A percentile compares a stretch with the other conserved stretches of the same genome.
Evolutionary conservation across 495 filamentous ascomycete genomes (phyloP).

Genomic region (Neurospora sp.): DNA sequence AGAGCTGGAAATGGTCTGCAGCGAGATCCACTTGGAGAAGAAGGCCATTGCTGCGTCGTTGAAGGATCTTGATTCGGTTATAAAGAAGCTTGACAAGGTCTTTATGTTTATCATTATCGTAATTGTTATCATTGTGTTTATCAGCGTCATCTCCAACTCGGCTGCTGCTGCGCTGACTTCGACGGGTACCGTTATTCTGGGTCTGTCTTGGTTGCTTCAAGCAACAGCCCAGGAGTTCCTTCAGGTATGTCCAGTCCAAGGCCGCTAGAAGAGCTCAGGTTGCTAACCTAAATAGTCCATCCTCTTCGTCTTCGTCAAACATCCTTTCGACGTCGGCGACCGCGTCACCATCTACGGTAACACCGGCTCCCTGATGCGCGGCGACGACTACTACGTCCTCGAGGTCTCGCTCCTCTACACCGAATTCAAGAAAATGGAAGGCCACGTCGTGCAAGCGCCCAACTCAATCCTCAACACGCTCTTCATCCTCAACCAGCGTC

Average conservation of each 20-base stretch:
- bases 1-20: slow-evolving; percentile 85
- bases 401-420: slow-evolving; percentile 92
- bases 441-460: slow-evolving; percentile 89
- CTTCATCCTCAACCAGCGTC: slow-evolving; percentile 90
- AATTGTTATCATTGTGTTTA: slow-evolving; percentile 72
- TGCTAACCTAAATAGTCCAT: slow-evolving; percentile 45
- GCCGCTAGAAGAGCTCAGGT: background rate
- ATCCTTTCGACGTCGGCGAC: slow-evolving; percentile 95
- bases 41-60: slow-evolving; percentile 90
- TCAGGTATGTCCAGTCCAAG: slow-evolving; percentile 11
- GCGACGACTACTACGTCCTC: slow-evolving; percentile 94
- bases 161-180: slow-evolving; percentile 77
- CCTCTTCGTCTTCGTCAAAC: slow-evolving; percentile 96
- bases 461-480: slow-evolving; percentile 88
- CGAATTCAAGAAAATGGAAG: slow-evolving; percentile 97
- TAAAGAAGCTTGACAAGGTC: slow-evolving; percentile 80
- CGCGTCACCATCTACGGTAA: slow-evolving; percentile 88
- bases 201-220: slow-evolving; percentile 84
- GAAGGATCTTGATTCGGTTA: slow-evolving; percentile 91
- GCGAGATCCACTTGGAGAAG: slow-evolving; percentile 88
- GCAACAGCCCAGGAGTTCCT: slow-evolving; percentile 91
- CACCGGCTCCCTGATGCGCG: slow-evolving; percentile 61
- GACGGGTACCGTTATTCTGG: slow-evolving; percentile 74
- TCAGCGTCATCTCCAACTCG: slow-evolving; percentile 81
- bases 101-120: slow-evolving; percentile 77